phyloP scores from a whole-genome alignment of 2,329 filamentous ascomycete genomes.

The Ophiostoma quercus region DNA sequence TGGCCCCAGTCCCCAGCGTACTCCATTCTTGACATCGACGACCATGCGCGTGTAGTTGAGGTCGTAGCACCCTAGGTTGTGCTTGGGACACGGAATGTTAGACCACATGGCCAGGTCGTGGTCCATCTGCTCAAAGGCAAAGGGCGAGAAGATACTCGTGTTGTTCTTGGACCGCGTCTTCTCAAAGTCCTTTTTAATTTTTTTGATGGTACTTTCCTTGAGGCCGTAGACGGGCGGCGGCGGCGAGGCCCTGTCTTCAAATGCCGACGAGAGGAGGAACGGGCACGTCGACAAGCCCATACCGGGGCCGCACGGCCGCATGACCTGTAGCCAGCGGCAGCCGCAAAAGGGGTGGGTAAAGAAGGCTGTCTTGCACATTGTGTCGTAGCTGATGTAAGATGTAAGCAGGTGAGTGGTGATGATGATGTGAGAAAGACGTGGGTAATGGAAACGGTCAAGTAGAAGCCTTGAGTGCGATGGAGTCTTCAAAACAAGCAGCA shows the following conservation, averaged over 20 bases:
- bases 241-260: constrained; percentile 36
- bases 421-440: background rate
- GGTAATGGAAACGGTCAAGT: background rate
- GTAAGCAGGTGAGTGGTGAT: background rate
- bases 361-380: constrained; percentile 48
- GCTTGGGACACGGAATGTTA: constrained; percentile 40
- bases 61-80: constrained; percentile 44
- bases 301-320: constrained; percentile 43
- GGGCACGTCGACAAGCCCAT: constrained; percentile 48
- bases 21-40: constrained; percentile 39
- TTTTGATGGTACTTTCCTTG: background rate
- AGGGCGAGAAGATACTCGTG: background rate
- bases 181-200: background rate
- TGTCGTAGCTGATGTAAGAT: background rate
- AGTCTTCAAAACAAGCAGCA: background rate
- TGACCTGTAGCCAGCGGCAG: constrained; percentile 50
- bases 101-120: constrained; percentile 7
- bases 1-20: constrained; percentile 47
- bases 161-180: background rate
- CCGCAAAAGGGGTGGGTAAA: constrained; percentile 46
- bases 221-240: constrained; percentile 11
- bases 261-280: constrained; percentile 33
- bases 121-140: background rate
- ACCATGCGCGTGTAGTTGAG: constrained; percentile 46
- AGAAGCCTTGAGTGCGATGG: background rate